A percentile compares a stretch with the other conserved stretches of the same genome.
Conservation (phyloP, 163 green algal genomes). For the Chlorella variabilis region DNA sequence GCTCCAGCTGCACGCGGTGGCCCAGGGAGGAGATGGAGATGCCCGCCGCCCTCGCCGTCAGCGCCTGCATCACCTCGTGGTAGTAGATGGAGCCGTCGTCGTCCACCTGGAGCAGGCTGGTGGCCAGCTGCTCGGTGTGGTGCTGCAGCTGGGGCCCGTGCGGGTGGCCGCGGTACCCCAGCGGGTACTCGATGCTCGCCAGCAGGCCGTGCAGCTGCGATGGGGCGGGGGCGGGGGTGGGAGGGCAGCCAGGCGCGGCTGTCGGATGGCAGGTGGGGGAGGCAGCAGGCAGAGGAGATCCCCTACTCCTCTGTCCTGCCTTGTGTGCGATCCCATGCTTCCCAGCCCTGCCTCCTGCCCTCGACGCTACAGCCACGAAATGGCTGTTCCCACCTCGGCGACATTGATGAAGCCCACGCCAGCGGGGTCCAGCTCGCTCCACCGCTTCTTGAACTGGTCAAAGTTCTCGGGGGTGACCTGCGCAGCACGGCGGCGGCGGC, state of each 20-base stretch:
- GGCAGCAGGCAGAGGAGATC: no score
- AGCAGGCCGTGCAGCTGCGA: neutral
- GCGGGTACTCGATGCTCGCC: neutral
- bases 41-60: neutral
- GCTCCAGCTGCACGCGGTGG: neutral
- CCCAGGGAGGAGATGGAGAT: neutral
- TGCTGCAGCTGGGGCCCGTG: neutral
- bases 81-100: conserved; percentile 2
- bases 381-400: neutral
- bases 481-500: no score
- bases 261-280: no score
- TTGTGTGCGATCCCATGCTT: no score
- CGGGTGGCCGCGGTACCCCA: neutral
- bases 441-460: neutral
- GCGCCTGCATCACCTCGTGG: neutral
- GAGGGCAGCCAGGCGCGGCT: no score
- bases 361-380: no score
- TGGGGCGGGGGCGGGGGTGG: no score
- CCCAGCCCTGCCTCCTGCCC: no score
- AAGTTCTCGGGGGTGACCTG: neutral
- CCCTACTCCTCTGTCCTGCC: no score
- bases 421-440: neutral
- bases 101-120: neutral
- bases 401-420: conserved; percentile 1
- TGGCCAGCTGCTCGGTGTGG: neutral